phyloP scores from a whole-genome alignment of 495 filamentous ascomycete genomes.

The Penicillium lividum region DNA sequence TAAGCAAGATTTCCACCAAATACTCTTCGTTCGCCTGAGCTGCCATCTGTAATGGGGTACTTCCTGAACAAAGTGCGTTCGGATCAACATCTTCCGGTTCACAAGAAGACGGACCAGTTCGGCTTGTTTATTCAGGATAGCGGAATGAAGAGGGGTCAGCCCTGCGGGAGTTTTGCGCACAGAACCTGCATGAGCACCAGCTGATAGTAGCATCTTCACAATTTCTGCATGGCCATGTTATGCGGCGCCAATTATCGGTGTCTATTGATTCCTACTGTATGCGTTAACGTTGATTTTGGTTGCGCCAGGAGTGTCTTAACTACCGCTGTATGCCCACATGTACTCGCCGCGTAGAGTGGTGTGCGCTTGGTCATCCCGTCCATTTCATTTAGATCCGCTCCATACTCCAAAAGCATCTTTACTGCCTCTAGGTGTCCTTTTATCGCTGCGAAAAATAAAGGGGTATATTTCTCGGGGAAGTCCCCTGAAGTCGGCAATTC shows the following conservation, averaged over 20 bases:
- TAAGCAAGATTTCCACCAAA: no score
- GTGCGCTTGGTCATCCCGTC: neutral
- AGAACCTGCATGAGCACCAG: neutral
- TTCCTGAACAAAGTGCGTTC: neutral
- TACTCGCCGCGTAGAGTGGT: neutral
- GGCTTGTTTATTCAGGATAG: neutral
- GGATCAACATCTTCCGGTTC: slow-evolving; percentile 4
- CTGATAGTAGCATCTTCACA: slow-evolving; percentile 1
- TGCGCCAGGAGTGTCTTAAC: slow-evolving; percentile 7
- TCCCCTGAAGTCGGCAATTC: slow-evolving; percentile 1
- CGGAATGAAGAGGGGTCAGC: neutral
- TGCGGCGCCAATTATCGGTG: neutral
- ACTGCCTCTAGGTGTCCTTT: neutral
- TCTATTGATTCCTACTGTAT: neutral
- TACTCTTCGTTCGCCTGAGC: neutral
- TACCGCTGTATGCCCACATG: neutral
- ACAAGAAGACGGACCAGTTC: slow-evolving; percentile 4
- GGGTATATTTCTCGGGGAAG: no score
- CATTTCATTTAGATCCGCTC: neutral
- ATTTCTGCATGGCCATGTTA: slow-evolving; percentile 1
- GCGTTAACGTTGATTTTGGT: slow-evolving; percentile 5
- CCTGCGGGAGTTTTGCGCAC: neutral
- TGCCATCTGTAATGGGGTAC: neutral
- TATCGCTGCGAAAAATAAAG: neutral
- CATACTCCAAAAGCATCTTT: slow-evolving; percentile 1